These are phyloP conservation scores for Jacaranda mimosifolia DNA, from an alignment of 257 asterid species.

Conservation along the genomic window DNA sequence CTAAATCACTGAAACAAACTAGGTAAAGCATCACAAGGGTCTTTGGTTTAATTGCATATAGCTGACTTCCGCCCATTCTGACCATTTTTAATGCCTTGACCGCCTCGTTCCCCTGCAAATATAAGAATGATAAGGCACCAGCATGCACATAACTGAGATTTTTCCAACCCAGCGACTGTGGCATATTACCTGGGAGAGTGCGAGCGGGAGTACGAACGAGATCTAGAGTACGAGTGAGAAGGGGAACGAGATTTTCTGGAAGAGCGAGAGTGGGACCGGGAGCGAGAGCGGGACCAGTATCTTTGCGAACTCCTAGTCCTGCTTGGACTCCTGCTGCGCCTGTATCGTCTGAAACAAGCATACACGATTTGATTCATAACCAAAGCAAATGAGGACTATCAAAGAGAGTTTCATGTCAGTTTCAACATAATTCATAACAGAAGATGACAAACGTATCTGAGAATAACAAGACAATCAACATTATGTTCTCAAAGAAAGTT, in stretches of 20 bases:
- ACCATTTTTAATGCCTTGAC: conserved; percentile 58
- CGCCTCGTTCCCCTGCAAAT: conserved; percentile 67
- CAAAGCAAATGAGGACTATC: background rate
- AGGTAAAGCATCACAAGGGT: background rate
- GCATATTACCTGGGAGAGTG: conserved; percentile 70
- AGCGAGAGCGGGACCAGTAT: conserved; percentile 56
- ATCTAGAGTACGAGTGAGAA: conserved; percentile 54
- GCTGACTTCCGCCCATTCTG: conserved; percentile 6
- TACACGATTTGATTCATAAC: background rate
- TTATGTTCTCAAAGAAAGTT: background rate
- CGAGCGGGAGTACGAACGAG: conserved; percentile 65
- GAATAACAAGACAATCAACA: background rate
- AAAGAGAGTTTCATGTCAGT: background rate
- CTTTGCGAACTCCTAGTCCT: conserved; percentile 64
- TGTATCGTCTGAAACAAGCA: conserved; percentile 58
- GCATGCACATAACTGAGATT: background rate
- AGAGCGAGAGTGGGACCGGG: conserved; percentile 57
- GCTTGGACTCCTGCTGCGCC: conserved; percentile 78
- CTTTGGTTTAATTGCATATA: conserved; percentile 20
- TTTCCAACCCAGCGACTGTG: background rate
- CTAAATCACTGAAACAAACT: conserved; percentile 5
- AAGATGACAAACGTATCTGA: background rate
- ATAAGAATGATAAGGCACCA: conserved; percentile 2
- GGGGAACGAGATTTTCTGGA: conserved; percentile 45
- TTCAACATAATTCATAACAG: background rate